A percentile compares a stretch with the other conserved stretches of the same genome.
Evolutionary conservation across 805 yeast species (phyloP).

Genomic region (Cyberlindnera mississippiensis): DNA sequence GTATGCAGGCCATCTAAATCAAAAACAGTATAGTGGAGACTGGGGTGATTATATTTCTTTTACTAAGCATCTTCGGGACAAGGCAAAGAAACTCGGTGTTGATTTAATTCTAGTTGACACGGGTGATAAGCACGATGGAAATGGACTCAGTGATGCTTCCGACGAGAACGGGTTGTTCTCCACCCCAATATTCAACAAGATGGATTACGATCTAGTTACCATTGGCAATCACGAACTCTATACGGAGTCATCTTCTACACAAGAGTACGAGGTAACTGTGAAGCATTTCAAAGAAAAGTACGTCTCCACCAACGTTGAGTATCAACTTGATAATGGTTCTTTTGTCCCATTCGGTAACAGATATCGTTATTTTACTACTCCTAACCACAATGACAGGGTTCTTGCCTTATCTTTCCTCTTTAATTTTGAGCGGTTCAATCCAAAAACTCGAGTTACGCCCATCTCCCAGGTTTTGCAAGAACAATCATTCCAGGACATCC

Average conservation of each 20-base stretch:
- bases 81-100: constrained; percentile 42
- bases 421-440: constrained; percentile 61
- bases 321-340: constrained; percentile 35
- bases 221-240: constrained; percentile 93
- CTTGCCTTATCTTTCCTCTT: constrained; percentile 78
- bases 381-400: constrained; percentile 44
- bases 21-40: constrained; percentile 71
- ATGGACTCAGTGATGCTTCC: constrained; percentile 82
- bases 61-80: constrained; percentile 42
- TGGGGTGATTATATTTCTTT: constrained; percentile 92
- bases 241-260: constrained; percentile 53
- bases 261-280: constrained; percentile 61
- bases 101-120: constrained; percentile 80
- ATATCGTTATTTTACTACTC: constrained; percentile 63
- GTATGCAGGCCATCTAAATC: constrained; percentile 87
- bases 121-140: constrained; percentile 95
- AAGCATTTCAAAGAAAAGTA: constrained; percentile 59
- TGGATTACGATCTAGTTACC: constrained; percentile 74
- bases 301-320: constrained; percentile 70
- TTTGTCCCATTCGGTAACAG: constrained; percentile 66
- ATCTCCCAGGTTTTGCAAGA: constrained; percentile 49
- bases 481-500: constrained; percentile 59
- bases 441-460: constrained; percentile 60
- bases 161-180: constrained; percentile 64
- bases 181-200: constrained; percentile 55